Conservation (phyloP, 192 early-diverging fungal species). For the Oehlia diaphana region DNA sequence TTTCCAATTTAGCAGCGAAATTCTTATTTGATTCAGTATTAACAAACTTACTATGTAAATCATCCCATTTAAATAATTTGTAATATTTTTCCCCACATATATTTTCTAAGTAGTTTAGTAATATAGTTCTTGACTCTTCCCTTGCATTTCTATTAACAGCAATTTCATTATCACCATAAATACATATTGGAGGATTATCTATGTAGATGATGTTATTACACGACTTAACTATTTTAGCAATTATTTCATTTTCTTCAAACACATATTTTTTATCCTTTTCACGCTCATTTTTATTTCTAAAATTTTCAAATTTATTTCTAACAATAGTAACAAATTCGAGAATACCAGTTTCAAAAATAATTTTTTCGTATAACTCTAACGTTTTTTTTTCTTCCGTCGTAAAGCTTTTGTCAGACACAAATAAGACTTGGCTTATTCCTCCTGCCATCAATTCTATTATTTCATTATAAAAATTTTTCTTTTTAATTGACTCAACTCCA, state of each 20-base stretch:
- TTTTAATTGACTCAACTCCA: background rate
- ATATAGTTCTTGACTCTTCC: background rate
- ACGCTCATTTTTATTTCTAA: background rate
- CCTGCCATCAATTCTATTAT: background rate
- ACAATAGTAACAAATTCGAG: background rate
- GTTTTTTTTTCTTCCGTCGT: background rate
- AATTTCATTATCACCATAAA: background rate
- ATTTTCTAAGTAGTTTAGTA: background rate
- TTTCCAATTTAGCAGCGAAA: no score
- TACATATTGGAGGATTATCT: background rate
- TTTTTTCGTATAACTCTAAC: background rate
- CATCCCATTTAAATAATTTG: no score
- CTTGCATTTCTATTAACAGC: background rate
- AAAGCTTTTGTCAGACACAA: background rate
- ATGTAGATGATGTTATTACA: background rate
- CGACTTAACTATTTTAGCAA: background rate
- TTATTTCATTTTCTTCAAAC: background rate
- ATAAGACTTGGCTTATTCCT: background rate
- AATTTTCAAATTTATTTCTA: background rate
- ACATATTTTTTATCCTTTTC: background rate
- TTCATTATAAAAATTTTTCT: background rate
- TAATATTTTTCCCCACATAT: no score
- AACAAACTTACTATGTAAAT: no score
- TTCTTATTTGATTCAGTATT: no score
- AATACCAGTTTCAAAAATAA: conserved; percentile 1